Conservation (phyloP, 1,284 basidiomycete species). For the Pisolithus thermaeus region DNA sequence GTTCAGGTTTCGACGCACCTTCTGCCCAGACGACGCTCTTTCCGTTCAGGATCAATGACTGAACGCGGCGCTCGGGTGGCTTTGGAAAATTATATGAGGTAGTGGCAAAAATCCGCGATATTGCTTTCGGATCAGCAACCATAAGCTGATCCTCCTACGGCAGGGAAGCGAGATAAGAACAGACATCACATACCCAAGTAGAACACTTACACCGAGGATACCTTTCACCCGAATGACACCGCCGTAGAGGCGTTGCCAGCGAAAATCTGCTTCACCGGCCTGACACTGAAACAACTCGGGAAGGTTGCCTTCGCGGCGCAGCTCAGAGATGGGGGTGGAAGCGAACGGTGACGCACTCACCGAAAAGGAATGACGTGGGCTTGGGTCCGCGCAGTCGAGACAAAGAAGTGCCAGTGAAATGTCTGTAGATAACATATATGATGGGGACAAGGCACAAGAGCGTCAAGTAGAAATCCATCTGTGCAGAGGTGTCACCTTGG, state of each 20-base stretch:
- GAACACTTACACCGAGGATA: conserved; percentile 18
- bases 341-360: conserved; percentile 9
- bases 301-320: conserved; percentile 18
- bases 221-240: conserved; percentile 24
- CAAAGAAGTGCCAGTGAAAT: background rate
- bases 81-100: conserved; percentile 37
- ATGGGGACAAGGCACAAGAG: background rate
- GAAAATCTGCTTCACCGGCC: conserved; percentile 21
- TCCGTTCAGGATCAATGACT: conserved; percentile 30
- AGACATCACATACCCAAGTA: background rate
- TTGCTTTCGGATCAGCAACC: conserved; percentile 36
- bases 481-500: too few relatives aligned
- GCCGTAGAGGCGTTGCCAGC: conserved; percentile 28
- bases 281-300: conserved; percentile 20
- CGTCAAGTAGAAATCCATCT: too few relatives aligned
- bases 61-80: conserved; percentile 25
- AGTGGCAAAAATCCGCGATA: conserved; percentile 36
- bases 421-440: background rate
- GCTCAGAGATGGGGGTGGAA: background rate
- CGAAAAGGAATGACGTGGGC: background rate
- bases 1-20: conserved; percentile 24
- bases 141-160: conserved; percentile 23
- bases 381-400: background rate
- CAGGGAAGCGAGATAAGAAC: background rate
- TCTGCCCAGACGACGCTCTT: conserved; percentile 36